Conservation (phyloP, 164 flowering plant species). For the Berberis thunbergii region DNA sequence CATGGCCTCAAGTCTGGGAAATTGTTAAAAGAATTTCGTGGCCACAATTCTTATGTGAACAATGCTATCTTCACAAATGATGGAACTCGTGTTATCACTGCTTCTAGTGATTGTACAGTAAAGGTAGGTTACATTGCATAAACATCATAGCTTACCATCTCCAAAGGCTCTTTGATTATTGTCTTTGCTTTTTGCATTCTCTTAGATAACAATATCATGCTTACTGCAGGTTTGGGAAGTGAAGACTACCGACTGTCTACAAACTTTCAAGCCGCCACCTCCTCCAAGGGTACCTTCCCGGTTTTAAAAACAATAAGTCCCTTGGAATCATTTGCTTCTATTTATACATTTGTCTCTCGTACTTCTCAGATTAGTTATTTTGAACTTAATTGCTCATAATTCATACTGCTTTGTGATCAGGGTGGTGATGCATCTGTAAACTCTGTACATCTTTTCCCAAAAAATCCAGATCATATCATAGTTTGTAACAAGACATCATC, state of each 20-base stretch:
- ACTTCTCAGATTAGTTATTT: background rate
- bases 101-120: constrained; percentile 98
- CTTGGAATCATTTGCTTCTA: background rate
- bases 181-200: background rate
- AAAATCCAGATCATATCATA: constrained; percentile 78
- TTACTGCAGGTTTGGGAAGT: constrained; percentile 83
- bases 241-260: constrained; percentile 86
- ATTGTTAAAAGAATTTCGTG: constrained; percentile 91
- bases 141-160: background rate
- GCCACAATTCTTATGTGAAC: constrained; percentile 91
- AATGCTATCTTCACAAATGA: constrained; percentile 88
- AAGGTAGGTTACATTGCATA: constrained; percentile 39
- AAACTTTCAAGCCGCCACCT: constrained; percentile 98
- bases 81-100: constrained; percentile 90
- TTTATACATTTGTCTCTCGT: background rate
- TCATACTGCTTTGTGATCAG: constrained; percentile 28
- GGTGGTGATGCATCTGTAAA: constrained; percentile 99
- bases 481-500: constrained; percentile 98
- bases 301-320: constrained; percentile 4
- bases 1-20: constrained; percentile 97
- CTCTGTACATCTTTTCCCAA: constrained; percentile 89
- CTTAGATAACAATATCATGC: background rate
- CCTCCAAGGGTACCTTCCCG: constrained; percentile 62
- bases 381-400: background rate
- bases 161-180: background rate